Evolutionary conservation across 2,329 filamentous ascomycete species (phyloP), one percentile per base, ranked within the genome.

Genomic region (Colletotrichum truncatum): DNA sequence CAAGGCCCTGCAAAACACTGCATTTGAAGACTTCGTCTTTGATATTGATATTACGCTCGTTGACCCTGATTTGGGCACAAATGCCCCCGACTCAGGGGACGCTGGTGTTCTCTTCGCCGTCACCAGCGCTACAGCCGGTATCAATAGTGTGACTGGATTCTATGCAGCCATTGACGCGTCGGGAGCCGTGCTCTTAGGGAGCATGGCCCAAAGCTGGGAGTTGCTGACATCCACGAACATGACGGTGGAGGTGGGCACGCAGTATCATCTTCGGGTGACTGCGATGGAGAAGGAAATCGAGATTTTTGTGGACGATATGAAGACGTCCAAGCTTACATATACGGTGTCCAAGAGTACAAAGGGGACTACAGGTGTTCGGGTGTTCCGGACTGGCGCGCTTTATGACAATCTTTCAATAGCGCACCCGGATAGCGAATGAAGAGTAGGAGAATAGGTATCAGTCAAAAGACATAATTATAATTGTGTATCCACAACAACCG

Each of bases 61-160:
- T 6, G 28, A 54, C 4, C 38, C 51, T 7, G 49, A 46, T 16
- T 21, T 55, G 6, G 41, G 21, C n/a, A 18, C 38, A 26, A 55
- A 34, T n/a, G 57, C 53, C 2, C 36, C 18, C 1, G 64, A 66
- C 12, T 43, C 36, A 21, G 71, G 72, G 3, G 68, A 76, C 26
- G 77, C 76, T 1, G 76, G 77, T 2, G 66, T 81, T 5, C 48
- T 80, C 23, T 80, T 81, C 67, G 74, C 78, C n/a, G 75, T 73
- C 5, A 67, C 70, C 4, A 64, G 70, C 2, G 56, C 71, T 0
- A 62, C 62, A 0, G 32, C 52, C 8, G 70, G 69, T 9, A 36
- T 55, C 3, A 36, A 55, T 9, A 45, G 12, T 4, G 63, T 66
- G 28, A 45, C 66, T 4, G 72, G 73, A 0, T 75, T 76, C 25